Evolutionary conservation across 2,329 filamentous ascomycete genomes (phyloP).

Genomic region (Alternaria viburni): DNA sequence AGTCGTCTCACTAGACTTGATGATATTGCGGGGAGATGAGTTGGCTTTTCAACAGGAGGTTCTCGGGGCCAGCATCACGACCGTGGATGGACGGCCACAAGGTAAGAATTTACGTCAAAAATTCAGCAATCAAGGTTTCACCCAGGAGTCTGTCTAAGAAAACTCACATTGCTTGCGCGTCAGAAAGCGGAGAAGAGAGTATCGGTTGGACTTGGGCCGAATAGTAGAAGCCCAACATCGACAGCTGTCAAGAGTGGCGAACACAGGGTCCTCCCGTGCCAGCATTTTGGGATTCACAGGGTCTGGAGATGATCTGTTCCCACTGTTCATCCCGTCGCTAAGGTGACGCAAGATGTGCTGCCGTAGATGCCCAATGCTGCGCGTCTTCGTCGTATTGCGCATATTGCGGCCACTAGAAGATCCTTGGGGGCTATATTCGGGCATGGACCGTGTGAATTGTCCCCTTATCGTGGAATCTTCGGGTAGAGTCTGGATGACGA

Average conservation of each 20-base stretch:
- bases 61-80: neutral
- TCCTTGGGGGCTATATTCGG: neutral
- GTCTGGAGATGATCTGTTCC: conserved; percentile 4
- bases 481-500: neutral
- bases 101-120: neutral
- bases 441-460: conserved; percentile 3
- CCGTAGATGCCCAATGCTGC: conserved; percentile 9
- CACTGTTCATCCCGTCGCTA: conserved; percentile 5
- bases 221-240: conserved; percentile 2
- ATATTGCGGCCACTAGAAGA: conserved; percentile 1
- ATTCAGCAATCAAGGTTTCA: neutral
- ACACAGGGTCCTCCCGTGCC: neutral
- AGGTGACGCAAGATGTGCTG: conserved; percentile 5
- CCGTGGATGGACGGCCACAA: neutral
- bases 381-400: conserved; percentile 3
- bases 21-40: neutral
- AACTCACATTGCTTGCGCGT: neutral
- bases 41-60: neutral
- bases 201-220: neutral
- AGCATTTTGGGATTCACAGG: conserved; percentile 2
- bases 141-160: neutral
- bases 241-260: neutral
- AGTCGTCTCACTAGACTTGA: conserved; percentile 1
- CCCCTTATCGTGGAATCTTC: neutral
- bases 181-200: neutral